Base-by-base conservation (phyloP, 2,329 filamentous ascomycete genomes). In the Apiospora saccharicola region DNA sequence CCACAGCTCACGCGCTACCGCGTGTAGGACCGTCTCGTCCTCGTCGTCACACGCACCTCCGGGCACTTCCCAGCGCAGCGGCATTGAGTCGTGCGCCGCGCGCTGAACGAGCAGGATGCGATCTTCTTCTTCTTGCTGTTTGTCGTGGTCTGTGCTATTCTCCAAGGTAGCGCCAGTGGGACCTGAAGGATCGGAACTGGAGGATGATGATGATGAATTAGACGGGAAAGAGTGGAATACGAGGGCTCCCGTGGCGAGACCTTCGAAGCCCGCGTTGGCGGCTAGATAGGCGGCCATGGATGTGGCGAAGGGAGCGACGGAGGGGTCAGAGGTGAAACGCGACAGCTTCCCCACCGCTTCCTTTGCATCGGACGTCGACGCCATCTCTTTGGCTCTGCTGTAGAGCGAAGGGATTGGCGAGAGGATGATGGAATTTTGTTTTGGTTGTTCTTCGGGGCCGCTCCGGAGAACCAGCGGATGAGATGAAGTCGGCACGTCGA, bases 101-200 rank as follows among this genome's bases (percentile, higher is more conserved):
- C 83, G 82, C 74, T 84, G 83, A 6, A 85, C 74, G 2, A 85
- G 76, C n/a, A 85, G 79, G n/a, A 85, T 74, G 61, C 77, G 77
- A 74, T 47, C 67, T n/a, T 22, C 68, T 7, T 19, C 41, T 22
- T 44, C 16, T 24, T 34, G 57, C 41, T 12, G 4, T 22, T 19
- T 6, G 7, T 44, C 41, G 30, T 26, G 8, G 34, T 30, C 3
- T 13, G 3, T 7, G 49, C n/a, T 10, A 10, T 51, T 24, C n/a
- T n/a, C 5, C 12, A 10, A 3, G n/a, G 10, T 10, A 12, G n/a
- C n/a, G n/a, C 13, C 13, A 14, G 37, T 10, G 8, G 67, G 26
- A 51, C 13, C 13, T 1, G 37, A 22, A 19, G 67, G 26, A 51
- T 6, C 37, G 10, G 37, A 41, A 10, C 37, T 41, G 37, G 37